Percentiles rank a stretch among this genome's conserved stretches.
Conservation (phyloP, 495 filamentous ascomycete genomes). For the Lasiosphaeria hispida region DNA sequence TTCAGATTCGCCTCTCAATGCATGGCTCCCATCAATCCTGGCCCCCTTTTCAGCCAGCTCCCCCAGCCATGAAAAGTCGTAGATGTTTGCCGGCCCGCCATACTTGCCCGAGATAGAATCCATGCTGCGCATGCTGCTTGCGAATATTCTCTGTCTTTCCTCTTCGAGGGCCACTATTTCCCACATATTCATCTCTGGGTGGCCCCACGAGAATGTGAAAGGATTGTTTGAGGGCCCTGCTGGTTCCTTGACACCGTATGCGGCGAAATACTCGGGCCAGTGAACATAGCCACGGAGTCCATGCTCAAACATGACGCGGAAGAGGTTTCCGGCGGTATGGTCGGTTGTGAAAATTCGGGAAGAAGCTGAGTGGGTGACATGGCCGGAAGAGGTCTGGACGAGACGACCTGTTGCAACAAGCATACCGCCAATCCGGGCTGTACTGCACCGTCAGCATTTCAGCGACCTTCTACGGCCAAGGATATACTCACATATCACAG, state of each 20-base stretch:
- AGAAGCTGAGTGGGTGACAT: conserved; percentile 21
- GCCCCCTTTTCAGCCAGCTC: conserved; percentile 7
- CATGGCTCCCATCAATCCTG: too few relatives aligned
- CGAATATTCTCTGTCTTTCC: conserved; percentile 8
- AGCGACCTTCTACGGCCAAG: background rate
- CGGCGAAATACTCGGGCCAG: conserved; percentile 19
- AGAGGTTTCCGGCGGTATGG: conserved; percentile 13
- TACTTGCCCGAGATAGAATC: conserved; percentile 15
- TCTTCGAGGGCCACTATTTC: conserved; percentile 15
- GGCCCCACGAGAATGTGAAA: conserved; percentile 15
- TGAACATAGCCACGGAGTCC: conserved; percentile 16
- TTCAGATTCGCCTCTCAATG: background rate
- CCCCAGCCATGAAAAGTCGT: conserved; percentile 16
- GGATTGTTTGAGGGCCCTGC: conserved; percentile 12
- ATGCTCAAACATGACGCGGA: conserved; percentile 16
- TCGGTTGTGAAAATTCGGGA: conserved; percentile 21
- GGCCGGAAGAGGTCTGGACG: conserved; percentile 14
- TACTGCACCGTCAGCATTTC: background rate
- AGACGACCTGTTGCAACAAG: conserved; percentile 27
- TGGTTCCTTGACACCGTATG: conserved; percentile 14
- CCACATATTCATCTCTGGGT: conserved; percentile 15
- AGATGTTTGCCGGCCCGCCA: conserved; percentile 11
- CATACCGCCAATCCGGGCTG: conserved; percentile 26
- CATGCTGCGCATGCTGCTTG: conserved; percentile 12
- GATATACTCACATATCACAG: background rate